Percentiles rank a stretch among this genome's conserved stretches.
phyloP scores from a whole-genome alignment of 208 protist genomes.

The Endotrypanum monterogeii region DNA sequence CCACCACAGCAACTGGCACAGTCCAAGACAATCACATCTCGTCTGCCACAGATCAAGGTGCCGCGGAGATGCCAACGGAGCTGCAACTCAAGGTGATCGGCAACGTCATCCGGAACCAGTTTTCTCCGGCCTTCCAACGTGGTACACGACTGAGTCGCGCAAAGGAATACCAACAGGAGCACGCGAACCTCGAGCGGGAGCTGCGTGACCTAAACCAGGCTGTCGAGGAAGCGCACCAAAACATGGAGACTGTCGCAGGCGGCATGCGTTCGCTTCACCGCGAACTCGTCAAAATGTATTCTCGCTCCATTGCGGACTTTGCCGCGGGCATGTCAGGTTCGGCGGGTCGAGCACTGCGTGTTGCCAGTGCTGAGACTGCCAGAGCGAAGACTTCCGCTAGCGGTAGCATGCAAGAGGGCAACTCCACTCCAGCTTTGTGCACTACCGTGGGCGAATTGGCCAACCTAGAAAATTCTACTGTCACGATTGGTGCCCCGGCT shows the following conservation, averaged over 20 bases:
- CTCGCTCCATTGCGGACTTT: constrained; percentile 14
- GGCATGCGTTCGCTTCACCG: constrained; percentile 24
- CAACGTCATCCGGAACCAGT: constrained; percentile 87
- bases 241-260: constrained; percentile 8
- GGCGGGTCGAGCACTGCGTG: constrained; percentile 16
- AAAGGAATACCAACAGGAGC: constrained; percentile 52
- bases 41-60: constrained; percentile 53
- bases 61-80: constrained; percentile 58
- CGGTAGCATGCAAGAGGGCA: background rate
- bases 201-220: constrained; percentile 27
- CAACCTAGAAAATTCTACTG: background rate
- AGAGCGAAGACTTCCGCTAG: background rate
- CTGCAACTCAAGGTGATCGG: constrained; percentile 47
- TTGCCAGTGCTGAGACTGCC: background rate
- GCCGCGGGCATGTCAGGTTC: constrained; percentile 10
- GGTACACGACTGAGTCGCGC: constrained; percentile 46
- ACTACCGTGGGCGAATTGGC: background rate
- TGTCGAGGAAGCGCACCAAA: constrained; percentile 17
- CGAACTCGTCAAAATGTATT: constrained; percentile 23
- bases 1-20: constrained; percentile 40
- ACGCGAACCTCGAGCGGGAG: constrained; percentile 35
- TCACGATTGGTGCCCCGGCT: background rate
- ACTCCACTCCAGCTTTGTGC: background rate
- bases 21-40: constrained; percentile 79
- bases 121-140: constrained; percentile 83